Base-by-base conservation (phyloP, 192 early-diverging fungal genomes). In the Podila clonocystis region DNA sequence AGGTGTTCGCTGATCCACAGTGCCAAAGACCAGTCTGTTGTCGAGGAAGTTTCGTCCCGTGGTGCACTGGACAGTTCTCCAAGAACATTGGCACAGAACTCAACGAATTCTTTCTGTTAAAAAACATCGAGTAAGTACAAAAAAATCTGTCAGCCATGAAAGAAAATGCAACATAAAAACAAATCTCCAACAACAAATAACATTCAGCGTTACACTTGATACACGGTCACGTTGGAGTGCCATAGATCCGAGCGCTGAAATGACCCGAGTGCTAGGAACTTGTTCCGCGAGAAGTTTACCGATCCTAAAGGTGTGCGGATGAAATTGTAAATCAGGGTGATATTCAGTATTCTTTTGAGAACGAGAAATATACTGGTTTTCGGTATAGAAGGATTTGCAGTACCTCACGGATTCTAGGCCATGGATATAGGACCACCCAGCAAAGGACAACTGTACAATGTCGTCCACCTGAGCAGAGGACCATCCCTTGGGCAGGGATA, bases 1-100 rank as follows among this genome's bases (percentile, higher is more conserved):
- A 78, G 50, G 31, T 67, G 68, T 38, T 70, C 49, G 22, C 75
- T 70, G n/a, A 71, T 20, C 75, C 75, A 78, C 0, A 71, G 58
- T 17, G 62, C 50, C 15, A 78, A 50, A 2, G 36, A 24, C 75
- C 75, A 78, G 22, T 78, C 69, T 20, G 20, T 15, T 20, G 20
- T 29, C 49, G 65, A 30, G 24, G 24, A 26, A 11, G 15, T 31
- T 2, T 26, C 17, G 2, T 55, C 52, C 24, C 4, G n/a, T 24
- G 20, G 52, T 24, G 8, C 11, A 5, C 5, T 22, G 20, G 52
- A n/a, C 20, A 55, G 22, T 55, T 55, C 52, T 55, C 4, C n/a
- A 55, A 55, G 52, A 26, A 55, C 6, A 24, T 2, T 2, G 0
- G 20, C 24, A 24, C 52, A 55, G 17, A 55, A 55, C n/a, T n/a